These are phyloP conservation scores for Solanum microdontum DNA, from an alignment of 257 asterid genomes.

Conservation along the genomic window DNA sequence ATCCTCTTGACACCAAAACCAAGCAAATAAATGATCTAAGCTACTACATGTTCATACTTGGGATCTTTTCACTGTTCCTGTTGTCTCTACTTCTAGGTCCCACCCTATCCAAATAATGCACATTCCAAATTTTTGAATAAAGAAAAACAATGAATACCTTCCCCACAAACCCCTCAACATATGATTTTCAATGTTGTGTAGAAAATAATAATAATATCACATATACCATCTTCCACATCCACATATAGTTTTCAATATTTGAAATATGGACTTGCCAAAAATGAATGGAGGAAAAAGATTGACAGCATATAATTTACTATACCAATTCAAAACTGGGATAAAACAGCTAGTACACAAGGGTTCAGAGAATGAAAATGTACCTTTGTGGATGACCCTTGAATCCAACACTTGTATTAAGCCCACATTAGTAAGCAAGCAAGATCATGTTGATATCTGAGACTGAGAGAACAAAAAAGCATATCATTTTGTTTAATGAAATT, in stretches of 20 bases:
- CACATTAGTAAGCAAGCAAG: background rate
- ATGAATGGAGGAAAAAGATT: background rate
- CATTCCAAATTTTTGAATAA: constrained; percentile 1
- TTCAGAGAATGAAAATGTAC: constrained; percentile 1
- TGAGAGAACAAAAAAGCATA: background rate
- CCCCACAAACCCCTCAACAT: background rate
- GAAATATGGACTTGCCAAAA: background rate
- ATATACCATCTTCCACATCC: background rate
- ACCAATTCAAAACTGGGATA: background rate
- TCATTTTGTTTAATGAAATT: background rate
- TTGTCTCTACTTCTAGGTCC: constrained; percentile 24
- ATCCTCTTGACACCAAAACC: constrained; percentile 56
- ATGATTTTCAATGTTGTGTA: background rate
- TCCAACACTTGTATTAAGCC: background rate
- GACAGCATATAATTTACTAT: background rate
- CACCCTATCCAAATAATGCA: constrained; percentile 34
- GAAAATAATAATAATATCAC: background rate
- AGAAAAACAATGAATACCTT: background rate
- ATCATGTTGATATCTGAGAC: background rate
- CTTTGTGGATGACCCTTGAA: background rate
- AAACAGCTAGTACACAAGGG: background rate
- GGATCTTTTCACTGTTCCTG: constrained; percentile 34
- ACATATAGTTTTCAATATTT: background rate
- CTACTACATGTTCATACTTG: constrained; percentile 16
- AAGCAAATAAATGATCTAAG: constrained; percentile 47